These are phyloP conservation scores for Termitomyces bulborhizus DNA, from an alignment of 768 basidiomycete genomes.

Conservation along the genomic window DNA sequence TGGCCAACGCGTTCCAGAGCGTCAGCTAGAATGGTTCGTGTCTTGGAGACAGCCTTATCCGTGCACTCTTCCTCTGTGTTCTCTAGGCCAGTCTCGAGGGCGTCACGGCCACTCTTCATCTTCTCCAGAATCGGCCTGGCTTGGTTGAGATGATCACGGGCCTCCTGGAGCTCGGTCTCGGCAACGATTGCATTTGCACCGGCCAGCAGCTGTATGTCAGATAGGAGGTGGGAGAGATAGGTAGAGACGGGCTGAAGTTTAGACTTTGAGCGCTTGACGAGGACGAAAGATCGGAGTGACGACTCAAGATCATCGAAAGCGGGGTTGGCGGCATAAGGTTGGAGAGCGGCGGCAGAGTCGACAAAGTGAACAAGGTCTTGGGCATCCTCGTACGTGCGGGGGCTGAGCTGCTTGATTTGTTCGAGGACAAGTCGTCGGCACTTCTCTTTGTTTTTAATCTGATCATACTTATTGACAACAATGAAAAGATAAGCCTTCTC, in stretches of 20 bases:
- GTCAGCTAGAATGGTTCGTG: conserved; percentile 51
- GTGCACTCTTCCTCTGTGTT: conserved; percentile 71
- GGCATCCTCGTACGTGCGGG: conserved; percentile 86
- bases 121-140: conserved; percentile 82
- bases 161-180: conserved; percentile 64
- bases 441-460: conserved; percentile 92
- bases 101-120: conserved; percentile 70
- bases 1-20: conserved; percentile 75
- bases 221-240: conserved; percentile 84
- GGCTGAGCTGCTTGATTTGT: conserved; percentile 89
- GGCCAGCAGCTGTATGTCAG: conserved; percentile 85
- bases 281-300: conserved; percentile 87
- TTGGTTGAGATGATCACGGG: conserved; percentile 60
- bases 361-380: conserved; percentile 97
- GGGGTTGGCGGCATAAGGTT: conserved; percentile 56
- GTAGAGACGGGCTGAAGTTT: conserved; percentile 93
- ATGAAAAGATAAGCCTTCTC: conserved; percentile 99
- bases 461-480: conserved; percentile 97
- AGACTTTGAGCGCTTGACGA: conserved; percentile 92
- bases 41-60: conserved; percentile 40
- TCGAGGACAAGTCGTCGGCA: conserved; percentile 86
- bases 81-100: conserved; percentile 76
- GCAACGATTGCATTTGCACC: conserved; percentile 86
- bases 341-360: conserved; percentile 75
- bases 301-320: conserved; percentile 88